phyloP scores from a whole-genome alignment of 108 stramenopile species.

The Skeletonema grethae region DNA sequence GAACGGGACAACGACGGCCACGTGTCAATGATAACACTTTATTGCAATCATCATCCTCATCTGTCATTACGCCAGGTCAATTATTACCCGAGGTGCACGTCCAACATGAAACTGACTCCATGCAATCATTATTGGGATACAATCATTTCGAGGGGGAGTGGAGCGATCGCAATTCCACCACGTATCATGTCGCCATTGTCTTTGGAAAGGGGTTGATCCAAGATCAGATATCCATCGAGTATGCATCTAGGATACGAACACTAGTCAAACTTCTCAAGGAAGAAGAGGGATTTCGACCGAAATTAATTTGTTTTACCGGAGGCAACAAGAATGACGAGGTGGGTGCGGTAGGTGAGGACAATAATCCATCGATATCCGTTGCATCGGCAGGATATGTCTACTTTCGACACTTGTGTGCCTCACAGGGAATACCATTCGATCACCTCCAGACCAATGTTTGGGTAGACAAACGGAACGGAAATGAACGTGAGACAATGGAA shows the following conservation, averaged over 20 bases:
- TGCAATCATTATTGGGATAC: slow-evolving; percentile 35
- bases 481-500: slow-evolving; percentile 48
- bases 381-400: slow-evolving; percentile 69
- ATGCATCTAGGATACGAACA: slow-evolving; percentile 63
- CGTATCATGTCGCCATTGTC: slow-evolving; percentile 62
- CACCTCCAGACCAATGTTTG: slow-evolving; percentile 32
- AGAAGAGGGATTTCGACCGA: slow-evolving; percentile 52
- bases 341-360: background rate
- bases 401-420: slow-evolving; percentile 66
- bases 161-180: slow-evolving; percentile 34
- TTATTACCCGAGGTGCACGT: slow-evolving; percentile 2
- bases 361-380: slow-evolving; percentile 28
- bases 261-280: slow-evolving; percentile 61
- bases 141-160: slow-evolving; percentile 41
- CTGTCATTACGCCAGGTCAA: no score
- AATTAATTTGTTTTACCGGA: slow-evolving; percentile 70
- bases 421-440: slow-evolving; percentile 59
- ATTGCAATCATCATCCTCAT: no score
- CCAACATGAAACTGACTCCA: slow-evolving; percentile 37
- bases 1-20: slow-evolving; percentile 13
- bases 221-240: slow-evolving; percentile 75
- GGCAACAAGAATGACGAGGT: slow-evolving; percentile 6
- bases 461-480: slow-evolving; percentile 29
- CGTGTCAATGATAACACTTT: slow-evolving; percentile 7
- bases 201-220: slow-evolving; percentile 66